Evolutionary conservation across 139 green algal genomes (phyloP).

Genomic region (Chlorella vulgaris): DNA sequence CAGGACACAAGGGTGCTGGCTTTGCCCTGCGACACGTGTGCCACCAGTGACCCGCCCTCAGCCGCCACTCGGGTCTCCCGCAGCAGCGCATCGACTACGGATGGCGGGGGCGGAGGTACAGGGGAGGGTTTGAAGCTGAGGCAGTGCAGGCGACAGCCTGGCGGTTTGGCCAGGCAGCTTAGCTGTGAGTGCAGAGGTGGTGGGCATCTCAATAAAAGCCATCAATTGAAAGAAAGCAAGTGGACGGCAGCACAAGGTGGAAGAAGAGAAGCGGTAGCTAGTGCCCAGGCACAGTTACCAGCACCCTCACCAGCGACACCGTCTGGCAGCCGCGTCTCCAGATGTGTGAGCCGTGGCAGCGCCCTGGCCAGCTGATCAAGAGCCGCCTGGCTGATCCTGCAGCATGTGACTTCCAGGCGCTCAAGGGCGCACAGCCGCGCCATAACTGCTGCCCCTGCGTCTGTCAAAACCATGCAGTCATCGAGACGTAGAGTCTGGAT

Average conservation of each 20-base stretch:
- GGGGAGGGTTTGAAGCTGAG: neutral
- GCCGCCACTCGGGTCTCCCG: neutral
- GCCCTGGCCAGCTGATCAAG: constrained; percentile 6
- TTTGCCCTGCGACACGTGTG: constrained; percentile 1
- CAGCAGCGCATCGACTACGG: constrained; percentile 8
- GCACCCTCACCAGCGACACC: neutral
- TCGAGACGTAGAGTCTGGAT: neutral
- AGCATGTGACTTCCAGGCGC: constrained; percentile 13
- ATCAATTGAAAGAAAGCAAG: too few species aligned
- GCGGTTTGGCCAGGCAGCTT: neutral
- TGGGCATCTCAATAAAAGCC: neutral
- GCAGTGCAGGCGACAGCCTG: neutral
- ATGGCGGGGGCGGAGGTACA: neutral
- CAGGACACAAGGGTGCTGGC: neutral
- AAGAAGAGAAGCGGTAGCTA: neutral
- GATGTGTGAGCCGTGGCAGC: constrained; percentile 6
- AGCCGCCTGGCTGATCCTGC: neutral
- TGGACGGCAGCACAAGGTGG: neutral
- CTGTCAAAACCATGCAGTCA: constrained; percentile 13
- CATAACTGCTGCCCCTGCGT: neutral
- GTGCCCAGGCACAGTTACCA: neutral
- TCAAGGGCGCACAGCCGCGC: constrained; percentile 2
- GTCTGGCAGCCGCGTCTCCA: constrained; percentile 17
- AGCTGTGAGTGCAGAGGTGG: neutral
- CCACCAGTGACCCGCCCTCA: constrained; percentile 2